phyloP scores from a whole-genome alignment of 2,329 filamentous ascomycete genomes.

The Aspergillus ustus region DNA sequence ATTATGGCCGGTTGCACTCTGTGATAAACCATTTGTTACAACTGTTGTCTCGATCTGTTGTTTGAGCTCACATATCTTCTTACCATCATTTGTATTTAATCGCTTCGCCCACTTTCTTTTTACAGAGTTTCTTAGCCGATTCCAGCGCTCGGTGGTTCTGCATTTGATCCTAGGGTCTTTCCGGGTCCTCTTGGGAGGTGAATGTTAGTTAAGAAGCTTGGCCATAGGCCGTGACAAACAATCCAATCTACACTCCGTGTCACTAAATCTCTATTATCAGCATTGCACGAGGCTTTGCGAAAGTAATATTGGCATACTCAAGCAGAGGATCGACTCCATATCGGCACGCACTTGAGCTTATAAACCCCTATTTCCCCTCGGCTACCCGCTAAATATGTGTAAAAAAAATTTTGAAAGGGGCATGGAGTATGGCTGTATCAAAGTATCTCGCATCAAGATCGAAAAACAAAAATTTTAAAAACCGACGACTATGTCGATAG shows the following conservation, averaged over 20 bases:
- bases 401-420: no score
- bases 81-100: slow-evolving; percentile 16
- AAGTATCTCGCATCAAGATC: no score
- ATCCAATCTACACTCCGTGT: slow-evolving; percentile 24
- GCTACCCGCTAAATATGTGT: background rate
- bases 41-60: slow-evolving; percentile 21
- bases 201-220: slow-evolving; percentile 17
- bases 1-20: slow-evolving; percentile 37
- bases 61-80: slow-evolving; percentile 15
- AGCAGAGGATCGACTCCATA: background rate
- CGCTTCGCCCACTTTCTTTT: slow-evolving; percentile 20
- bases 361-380: background rate
- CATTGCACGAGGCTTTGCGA: background rate
- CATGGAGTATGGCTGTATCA: no score
- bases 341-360: slow-evolving; percentile 4
- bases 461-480: slow-evolving; percentile 36
- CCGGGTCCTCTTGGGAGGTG: slow-evolving; percentile 15
- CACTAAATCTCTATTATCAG: background rate
- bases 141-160: slow-evolving; percentile 9
- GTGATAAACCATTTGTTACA: slow-evolving; percentile 27
- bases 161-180: slow-evolving; percentile 8
- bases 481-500: slow-evolving; percentile 52
- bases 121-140: slow-evolving; percentile 16
- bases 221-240: slow-evolving; percentile 17
- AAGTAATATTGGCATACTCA: background rate